phyloP scores from a whole-genome alignment of 2,329 filamentous ascomycete species.

The Leptographium galeiforme region DNA sequence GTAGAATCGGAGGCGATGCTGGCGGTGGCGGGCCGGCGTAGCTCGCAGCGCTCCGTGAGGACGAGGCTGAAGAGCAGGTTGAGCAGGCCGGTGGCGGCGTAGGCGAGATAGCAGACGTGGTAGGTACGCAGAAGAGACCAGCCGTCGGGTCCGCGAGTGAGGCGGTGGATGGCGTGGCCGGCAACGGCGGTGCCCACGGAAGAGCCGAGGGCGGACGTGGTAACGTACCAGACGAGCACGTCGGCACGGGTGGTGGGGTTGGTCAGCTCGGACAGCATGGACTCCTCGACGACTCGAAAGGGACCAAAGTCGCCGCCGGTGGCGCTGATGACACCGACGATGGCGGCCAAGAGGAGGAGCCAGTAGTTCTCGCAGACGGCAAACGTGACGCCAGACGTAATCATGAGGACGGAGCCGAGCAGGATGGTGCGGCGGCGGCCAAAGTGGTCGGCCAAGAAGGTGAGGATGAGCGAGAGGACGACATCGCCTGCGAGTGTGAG shows the following conservation, averaged over 20 bases:
- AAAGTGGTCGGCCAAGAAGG: conserved; percentile 43
- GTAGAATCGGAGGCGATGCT: conserved; percentile 11
- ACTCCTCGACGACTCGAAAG: conserved; percentile 54
- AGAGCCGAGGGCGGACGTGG: conserved; percentile 39
- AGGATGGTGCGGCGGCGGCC: conserved; percentile 42
- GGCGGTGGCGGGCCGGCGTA: conserved; percentile 16
- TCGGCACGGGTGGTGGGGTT: conserved; percentile 39
- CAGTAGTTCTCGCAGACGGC: conserved; percentile 42
- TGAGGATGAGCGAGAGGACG: conserved; percentile 40
- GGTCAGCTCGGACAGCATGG: conserved; percentile 47
- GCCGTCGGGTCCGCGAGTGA: conserved; percentile 26
- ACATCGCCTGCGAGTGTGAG: conserved; percentile 49
- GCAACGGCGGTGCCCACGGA: conserved; percentile 38
- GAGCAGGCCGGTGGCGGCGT: conserved; percentile 38
- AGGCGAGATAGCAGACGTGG: conserved; percentile 45
- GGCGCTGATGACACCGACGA: conserved; percentile 48
- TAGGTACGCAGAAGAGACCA: conserved; percentile 40
- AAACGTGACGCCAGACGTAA: conserved; percentile 40
- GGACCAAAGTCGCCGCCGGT: conserved; percentile 54
- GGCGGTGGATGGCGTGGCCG: conserved; percentile 34
- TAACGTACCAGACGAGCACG: conserved; percentile 55
- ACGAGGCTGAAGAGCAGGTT: conserved; percentile 32
- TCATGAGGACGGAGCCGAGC: conserved; percentile 42
- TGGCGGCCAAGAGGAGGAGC: conserved; percentile 42
- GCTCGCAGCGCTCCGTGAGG: conserved; percentile 38